Evolutionary conservation across 495 filamentous ascomycete species (phyloP).

Genomic region (Penicillium verhagenii): DNA sequence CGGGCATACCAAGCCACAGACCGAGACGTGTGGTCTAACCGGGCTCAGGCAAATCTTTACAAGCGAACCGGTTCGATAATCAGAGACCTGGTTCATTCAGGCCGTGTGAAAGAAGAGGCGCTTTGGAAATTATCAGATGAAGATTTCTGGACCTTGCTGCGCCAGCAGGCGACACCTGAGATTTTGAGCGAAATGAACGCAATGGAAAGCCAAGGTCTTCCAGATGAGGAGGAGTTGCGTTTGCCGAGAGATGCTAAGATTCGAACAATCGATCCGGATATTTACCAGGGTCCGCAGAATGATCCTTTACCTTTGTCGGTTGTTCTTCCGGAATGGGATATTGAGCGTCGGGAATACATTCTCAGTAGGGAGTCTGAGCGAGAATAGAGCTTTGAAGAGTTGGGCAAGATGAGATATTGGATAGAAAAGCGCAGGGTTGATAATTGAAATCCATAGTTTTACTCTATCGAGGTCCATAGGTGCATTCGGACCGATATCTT

Average conservation of each 20-base stretch:
- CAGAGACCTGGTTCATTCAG: slow-evolving; percentile 21
- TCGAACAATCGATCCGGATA: slow-evolving; percentile 40
- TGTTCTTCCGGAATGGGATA: slow-evolving; percentile 28
- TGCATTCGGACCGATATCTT: too few relatives aligned
- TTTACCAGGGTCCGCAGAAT: slow-evolving; percentile 18
- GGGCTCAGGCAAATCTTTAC: slow-evolving; percentile 32
- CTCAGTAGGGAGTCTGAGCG: slow-evolving; percentile 11
- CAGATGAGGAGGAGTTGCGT: slow-evolving; percentile 26
- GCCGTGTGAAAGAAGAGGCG: slow-evolving; percentile 26
- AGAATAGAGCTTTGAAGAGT: too few relatives aligned
- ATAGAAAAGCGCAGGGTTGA: too few relatives aligned
- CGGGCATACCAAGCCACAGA: slow-evolving; percentile 35
- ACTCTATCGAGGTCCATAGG: too few relatives aligned
- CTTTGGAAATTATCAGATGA: slow-evolving; percentile 38
- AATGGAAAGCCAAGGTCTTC: slow-evolving; percentile 32
- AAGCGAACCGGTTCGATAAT: slow-evolving; percentile 34
- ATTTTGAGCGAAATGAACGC: slow-evolving; percentile 24
- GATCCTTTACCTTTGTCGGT: slow-evolving; percentile 29
- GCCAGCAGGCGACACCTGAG: slow-evolving; percentile 22
- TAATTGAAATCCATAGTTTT: too few relatives aligned
- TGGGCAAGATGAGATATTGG: too few relatives aligned
- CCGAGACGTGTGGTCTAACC: slow-evolving; percentile 37
- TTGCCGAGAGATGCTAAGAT: slow-evolving; percentile 32
- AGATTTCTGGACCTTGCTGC: slow-evolving; percentile 37
- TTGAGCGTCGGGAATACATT: slow-evolving; percentile 36